Conservation (phyloP, 1,284 basidiomycete species). For the Trichosporon asahii region DNA sequence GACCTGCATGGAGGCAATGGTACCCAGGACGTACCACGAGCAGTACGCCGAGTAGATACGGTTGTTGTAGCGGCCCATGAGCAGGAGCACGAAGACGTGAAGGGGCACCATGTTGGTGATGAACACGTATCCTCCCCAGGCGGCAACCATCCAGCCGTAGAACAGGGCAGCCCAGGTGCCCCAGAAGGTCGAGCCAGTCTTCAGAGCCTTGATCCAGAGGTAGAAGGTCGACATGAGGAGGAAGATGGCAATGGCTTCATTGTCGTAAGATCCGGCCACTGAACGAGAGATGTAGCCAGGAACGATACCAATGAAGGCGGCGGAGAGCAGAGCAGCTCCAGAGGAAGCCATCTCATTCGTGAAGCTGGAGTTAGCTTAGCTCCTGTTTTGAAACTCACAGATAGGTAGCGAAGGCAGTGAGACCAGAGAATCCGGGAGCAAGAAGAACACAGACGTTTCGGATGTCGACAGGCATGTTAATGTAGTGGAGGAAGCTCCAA, state of each 20-base stretch:
- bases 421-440: constrained; percentile 91
- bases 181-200: constrained; percentile 86
- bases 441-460: constrained; percentile 95
- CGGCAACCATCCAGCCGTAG: constrained; percentile 99
- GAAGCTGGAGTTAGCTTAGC: constrained; percentile 59
- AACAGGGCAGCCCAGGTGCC: constrained; percentile 89
- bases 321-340: constrained; percentile 89
- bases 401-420: constrained; percentile 97
- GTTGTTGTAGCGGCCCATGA: constrained; percentile 95
- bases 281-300: constrained; percentile 97
- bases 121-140: constrained; percentile 99
- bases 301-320: constrained; percentile 97
- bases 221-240: constrained; percentile 99
- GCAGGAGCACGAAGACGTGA: constrained; percentile 83
- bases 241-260: constrained; percentile 99
- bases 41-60: constrained; percentile 94
- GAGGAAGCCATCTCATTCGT: constrained; percentile 91
- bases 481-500: constrained; percentile 79
- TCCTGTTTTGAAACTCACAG: constrained; percentile 58
- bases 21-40: constrained; percentile 96
- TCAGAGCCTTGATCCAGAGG: constrained; percentile 95
- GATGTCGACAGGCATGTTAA: constrained; percentile 96
- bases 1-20: constrained; percentile 96
- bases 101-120: constrained; percentile 99
- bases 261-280: constrained; percentile 98